phyloP scores from a whole-genome alignment of 805 yeast genomes.

The Schwanniomyces sp. region DNA sequence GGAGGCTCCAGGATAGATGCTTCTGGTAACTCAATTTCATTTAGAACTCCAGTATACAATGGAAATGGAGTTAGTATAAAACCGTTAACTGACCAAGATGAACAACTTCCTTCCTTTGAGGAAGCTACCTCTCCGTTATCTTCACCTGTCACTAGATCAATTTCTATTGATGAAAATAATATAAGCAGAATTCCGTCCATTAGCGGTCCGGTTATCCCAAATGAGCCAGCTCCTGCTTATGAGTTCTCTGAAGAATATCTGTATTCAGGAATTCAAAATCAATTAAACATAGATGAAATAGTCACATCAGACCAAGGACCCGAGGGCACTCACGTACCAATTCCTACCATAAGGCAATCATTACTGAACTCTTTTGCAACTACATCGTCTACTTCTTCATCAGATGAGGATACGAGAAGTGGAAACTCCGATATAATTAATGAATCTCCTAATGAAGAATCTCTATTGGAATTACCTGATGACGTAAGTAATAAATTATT shows the following conservation, averaged over 20 bases:
- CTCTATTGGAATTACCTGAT: background rate
- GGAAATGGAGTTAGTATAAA: slow-evolving; percentile 30
- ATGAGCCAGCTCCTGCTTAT: slow-evolving; percentile 35
- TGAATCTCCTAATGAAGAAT: slow-evolving; percentile 1
- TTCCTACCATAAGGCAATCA: slow-evolving; percentile 26
- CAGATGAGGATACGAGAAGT: background rate
- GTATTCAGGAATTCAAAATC: slow-evolving; percentile 1
- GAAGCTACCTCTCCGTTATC: slow-evolving; percentile 57
- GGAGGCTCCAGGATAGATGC: background rate
- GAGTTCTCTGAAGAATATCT: slow-evolving; percentile 11
- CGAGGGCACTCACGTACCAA: slow-evolving; percentile 6
- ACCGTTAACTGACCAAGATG: slow-evolving; percentile 20
- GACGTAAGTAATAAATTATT: background rate
- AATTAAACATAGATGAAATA: slow-evolving; percentile 27
- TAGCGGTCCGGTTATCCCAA: slow-evolving; percentile 11
- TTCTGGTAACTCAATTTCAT: slow-evolving; percentile 21
- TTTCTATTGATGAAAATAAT: slow-evolving; percentile 38
- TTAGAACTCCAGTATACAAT: slow-evolving; percentile 39
- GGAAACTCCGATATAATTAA: background rate
- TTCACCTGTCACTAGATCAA: slow-evolving; percentile 36
- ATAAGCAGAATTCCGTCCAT: slow-evolving; percentile 36
- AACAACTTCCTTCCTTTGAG: slow-evolving; percentile 60
- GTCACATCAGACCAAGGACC: slow-evolving; percentile 13
- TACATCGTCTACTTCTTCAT: slow-evolving; percentile 8
- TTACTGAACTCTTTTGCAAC: slow-evolving; percentile 32